Evolutionary conservation across 2,329 filamentous ascomycete genomes (phyloP).

Genomic region (Teratosphaeria pseudoeucalypti): DNA sequence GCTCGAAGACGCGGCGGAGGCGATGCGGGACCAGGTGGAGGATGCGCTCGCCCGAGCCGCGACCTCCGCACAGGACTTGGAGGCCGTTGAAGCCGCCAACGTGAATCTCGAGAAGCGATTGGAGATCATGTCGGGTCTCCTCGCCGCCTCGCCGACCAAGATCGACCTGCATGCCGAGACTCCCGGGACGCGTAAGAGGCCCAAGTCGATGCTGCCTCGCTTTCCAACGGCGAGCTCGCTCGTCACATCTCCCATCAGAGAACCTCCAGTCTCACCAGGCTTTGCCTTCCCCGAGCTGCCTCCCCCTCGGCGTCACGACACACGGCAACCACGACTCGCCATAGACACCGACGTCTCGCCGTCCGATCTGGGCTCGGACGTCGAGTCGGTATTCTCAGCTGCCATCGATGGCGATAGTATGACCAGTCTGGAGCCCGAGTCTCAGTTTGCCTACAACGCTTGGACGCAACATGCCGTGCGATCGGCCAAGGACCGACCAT

Average conservation of each 20-base stretch:
- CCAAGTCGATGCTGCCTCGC: constrained; percentile 25
- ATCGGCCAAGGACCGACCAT: constrained; percentile 9
- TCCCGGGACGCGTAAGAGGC: constrained; percentile 18
- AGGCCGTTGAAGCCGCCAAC: constrained; percentile 26
- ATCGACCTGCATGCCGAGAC: constrained; percentile 23
- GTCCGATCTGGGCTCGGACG: constrained; percentile 11
- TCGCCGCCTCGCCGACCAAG: constrained; percentile 28
- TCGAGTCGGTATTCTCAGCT: constrained; percentile 12
- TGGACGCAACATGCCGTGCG: constrained; percentile 9
- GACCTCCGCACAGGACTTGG: constrained; percentile 19
- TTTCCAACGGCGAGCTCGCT: constrained; percentile 25
- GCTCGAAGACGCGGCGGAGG: constrained; percentile 23
- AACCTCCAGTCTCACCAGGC: constrained; percentile 4
- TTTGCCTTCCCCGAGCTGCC: constrained; percentile 3
- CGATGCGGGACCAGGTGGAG: constrained; percentile 18
- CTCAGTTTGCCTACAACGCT: constrained; percentile 5
- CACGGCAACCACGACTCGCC: background rate
- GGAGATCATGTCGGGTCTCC: constrained; percentile 28
- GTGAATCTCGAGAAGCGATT: constrained; percentile 28
- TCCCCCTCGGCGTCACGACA: background rate
- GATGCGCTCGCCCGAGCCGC: constrained; percentile 27
- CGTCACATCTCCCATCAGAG: constrained; percentile 16
- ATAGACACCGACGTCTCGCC: constrained; percentile 1
- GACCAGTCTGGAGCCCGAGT: constrained; percentile 5
- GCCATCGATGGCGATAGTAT: constrained; percentile 8